Evolutionary conservation across 169 alveolate species (phyloP).

Genomic region (Plasmodium vivax): DNA sequence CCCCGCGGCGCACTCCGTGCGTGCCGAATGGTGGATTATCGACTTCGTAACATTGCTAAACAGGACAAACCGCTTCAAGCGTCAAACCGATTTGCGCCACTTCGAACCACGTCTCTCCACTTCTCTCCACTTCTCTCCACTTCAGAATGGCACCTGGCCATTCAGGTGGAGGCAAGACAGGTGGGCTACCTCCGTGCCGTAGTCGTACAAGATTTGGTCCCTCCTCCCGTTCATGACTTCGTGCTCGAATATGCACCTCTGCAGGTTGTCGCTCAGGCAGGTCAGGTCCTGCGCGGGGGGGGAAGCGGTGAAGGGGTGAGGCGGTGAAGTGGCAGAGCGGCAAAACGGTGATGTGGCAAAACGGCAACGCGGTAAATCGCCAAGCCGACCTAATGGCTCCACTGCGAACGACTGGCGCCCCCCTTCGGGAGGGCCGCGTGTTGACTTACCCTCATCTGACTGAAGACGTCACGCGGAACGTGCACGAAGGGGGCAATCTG

Average conservation of each 20-base stretch:
- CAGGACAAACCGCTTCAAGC: too few relatives aligned
- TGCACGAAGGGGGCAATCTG: slow-evolving; percentile 39
- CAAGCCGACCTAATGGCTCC: not conserved
- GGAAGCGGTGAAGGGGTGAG: not conserved
- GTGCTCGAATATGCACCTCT: slow-evolving; percentile 49
- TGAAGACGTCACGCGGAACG: slow-evolving; percentile 1
- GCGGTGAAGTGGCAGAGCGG: not conserved
- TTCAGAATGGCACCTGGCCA: slow-evolving; percentile 15
- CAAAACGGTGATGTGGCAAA: not conserved
- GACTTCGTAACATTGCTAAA: not conserved
- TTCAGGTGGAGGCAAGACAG: slow-evolving; percentile 30
- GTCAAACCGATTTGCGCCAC: too few relatives aligned
- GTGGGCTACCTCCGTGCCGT: slow-evolving; percentile 57
- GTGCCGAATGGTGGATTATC: not conserved
- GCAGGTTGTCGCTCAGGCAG: not conserved
- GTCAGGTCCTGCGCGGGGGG: slow-evolving; percentile 18
- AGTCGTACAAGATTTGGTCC: slow-evolving; percentile 46
- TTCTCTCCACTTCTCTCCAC: not conserved
- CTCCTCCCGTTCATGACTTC: slow-evolving; percentile 30
- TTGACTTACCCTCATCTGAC: slow-evolving; percentile 25
- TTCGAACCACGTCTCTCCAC: not conserved
- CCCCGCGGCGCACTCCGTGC: not conserved
- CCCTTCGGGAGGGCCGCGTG: not conserved
- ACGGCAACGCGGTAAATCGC: not conserved
- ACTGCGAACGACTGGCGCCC: not conserved